A percentile compares a stretch with the other conserved stretches of the same genome.
Evolutionary conservation across 805 yeast species (phyloP).

Genomic region (Tetrapisispora taiwanensis): DNA sequence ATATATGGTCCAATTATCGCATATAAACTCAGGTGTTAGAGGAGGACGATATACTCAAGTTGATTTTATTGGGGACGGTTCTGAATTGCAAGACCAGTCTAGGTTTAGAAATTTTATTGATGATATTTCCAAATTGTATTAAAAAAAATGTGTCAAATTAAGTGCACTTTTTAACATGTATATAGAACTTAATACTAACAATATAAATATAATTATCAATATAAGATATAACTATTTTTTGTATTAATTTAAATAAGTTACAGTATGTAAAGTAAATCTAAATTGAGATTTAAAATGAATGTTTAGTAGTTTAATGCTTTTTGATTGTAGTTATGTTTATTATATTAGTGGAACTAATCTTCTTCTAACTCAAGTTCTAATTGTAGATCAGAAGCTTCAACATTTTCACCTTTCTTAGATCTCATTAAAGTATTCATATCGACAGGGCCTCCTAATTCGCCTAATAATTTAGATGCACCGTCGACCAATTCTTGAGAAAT

Average conservation of each 20-base stretch:
- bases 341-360: neutral
- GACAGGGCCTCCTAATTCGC: slow-evolving; percentile 54
- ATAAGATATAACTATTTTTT: no score
- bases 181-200: neutral
- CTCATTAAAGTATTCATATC: slow-evolving; percentile 26
- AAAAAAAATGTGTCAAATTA: neutral
- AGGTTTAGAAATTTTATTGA: slow-evolving; percentile 12
- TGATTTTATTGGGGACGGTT: slow-evolving; percentile 20
- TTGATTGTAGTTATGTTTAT: no score
- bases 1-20: slow-evolving; percentile 25
- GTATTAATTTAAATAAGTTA: no score
- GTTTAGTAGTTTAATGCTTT: neutral
- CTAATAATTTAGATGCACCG: slow-evolving; percentile 42
- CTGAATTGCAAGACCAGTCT: slow-evolving; percentile 6
- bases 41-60: slow-evolving; percentile 23
- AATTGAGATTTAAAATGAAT: neutral
- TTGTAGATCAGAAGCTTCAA: slow-evolving; percentile 28
- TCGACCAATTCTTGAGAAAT: slow-evolving; percentile 49
- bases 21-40: slow-evolving; percentile 19
- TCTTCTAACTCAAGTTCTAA: slow-evolving; percentile 9
- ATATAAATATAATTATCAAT: neutral
- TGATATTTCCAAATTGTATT: slow-evolving; percentile 9
- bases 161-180: neutral
- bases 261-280: no score
- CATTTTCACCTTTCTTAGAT: slow-evolving; percentile 30